Evolutionary conservation across 2,329 filamentous ascomycete species (phyloP).

Genomic region (Aspergillus sp.): DNA sequence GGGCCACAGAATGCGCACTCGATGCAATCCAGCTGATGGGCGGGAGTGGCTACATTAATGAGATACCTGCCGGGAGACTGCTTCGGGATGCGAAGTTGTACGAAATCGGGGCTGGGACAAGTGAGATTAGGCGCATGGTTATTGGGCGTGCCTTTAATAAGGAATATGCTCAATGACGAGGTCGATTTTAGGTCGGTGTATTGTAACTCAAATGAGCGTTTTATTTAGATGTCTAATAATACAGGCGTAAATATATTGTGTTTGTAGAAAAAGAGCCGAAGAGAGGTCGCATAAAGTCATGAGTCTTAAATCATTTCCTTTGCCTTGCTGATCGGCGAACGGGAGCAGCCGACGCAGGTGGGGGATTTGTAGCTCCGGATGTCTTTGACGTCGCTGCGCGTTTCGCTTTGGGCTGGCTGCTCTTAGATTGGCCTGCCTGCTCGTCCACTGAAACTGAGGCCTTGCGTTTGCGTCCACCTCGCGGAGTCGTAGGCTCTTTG

Average conservation of each 20-base stretch:
- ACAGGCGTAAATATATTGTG: slow-evolving; percentile 17
- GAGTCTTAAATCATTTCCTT: slow-evolving; percentile 17
- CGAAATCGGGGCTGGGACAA: slow-evolving; percentile 95
- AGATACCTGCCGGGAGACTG: slow-evolving; percentile 85
- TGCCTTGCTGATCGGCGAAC: slow-evolving; percentile 32
- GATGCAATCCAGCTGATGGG: slow-evolving; percentile 92
- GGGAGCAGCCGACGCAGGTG: slow-evolving; percentile 19
- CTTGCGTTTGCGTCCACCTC: slow-evolving; percentile 24
- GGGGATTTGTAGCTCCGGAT: slow-evolving; percentile 10
- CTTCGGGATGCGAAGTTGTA: slow-evolving; percentile 80
- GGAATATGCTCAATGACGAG: slow-evolving; percentile 58
- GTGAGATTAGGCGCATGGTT: slow-evolving; percentile 89
- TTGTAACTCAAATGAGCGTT: slow-evolving; percentile 5
- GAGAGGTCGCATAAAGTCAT: neutral
- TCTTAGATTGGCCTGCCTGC: neutral
- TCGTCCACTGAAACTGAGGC: slow-evolving; percentile 17
- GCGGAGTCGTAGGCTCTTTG: neutral
- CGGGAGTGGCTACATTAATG: slow-evolving; percentile 94
- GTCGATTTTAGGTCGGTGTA: neutral
- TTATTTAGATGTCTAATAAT: slow-evolving; percentile 5
- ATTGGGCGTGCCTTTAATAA: slow-evolving; percentile 91
- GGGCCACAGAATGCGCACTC: slow-evolving; percentile 77
- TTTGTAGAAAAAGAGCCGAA: slow-evolving; percentile 1
- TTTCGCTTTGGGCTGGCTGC: slow-evolving; percentile 22
- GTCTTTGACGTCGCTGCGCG: slow-evolving; percentile 24